Evolutionary conservation across 2,329 filamentous ascomycete genomes (phyloP), one percentile per base, ranked within the genome.

Genomic region (Colletotrichum brevisporum): DNA sequence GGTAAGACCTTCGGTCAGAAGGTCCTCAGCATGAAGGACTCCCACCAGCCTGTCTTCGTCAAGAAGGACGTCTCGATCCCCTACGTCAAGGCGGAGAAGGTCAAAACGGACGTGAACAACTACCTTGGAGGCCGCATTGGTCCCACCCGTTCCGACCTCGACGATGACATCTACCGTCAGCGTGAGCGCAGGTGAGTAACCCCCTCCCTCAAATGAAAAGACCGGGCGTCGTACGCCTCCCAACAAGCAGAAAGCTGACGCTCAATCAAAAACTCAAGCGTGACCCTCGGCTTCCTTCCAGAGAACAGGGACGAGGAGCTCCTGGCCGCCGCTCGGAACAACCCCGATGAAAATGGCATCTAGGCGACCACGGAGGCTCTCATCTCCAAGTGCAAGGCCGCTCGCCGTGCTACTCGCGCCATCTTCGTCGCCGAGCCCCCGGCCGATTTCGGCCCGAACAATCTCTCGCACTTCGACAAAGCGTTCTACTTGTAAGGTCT

Each of bases 11-110:
- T 24, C 21, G 21, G 21, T 3, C 21, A 24, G 21, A 24, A 24
- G 21, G 21, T 24, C 21, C 21, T 24, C 21, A 24, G 21, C 21
- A 24, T 24, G 2, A 71, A 69, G 5, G 67, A 72, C 2, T 39
- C 36, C 36, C 3, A 4, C 36, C 13, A 39, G 36, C 0, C 39
- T 21, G 12, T 39, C 31, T 24, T 24, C 4, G 21, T 24, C 21
- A 24, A 24, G 21, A 24, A 24, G 2, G 21, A 24, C 21, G 21
- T 24, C 21, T 24, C 21, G 21, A 24, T 24, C 2, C 21, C 21
- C 21, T 24, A 24, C 21, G 21, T 24, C 21, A 24, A 24, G 21
- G 21, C 21, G 21, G 21, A 24, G 21, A 24, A 24, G 21, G 21
- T 24, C 21, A 24, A 24, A 3, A 24, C 2, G 21, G 21, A 24